Percentiles rank a stretch among this genome's conserved stretches.
Conservation (phyloP, 164 flowering plant genomes). For the Pachysandra terminalis region DNA sequence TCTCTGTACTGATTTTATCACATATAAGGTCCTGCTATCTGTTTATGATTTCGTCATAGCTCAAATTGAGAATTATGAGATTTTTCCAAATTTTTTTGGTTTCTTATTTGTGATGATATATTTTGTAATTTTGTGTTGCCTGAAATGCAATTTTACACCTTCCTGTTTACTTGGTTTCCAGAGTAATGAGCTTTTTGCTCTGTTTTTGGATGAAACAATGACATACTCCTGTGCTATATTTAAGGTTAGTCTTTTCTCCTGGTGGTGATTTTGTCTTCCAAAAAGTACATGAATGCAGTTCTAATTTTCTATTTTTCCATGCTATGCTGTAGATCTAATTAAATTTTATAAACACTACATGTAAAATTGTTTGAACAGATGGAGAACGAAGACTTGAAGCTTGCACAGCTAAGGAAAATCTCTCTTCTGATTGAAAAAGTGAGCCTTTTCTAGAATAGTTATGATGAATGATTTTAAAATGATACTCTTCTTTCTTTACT, state of each 20-base stretch:
- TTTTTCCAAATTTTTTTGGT: background rate
- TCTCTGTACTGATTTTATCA: too few species aligned
- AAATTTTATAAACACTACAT: background rate
- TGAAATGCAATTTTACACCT: background rate
- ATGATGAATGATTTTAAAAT: background rate
- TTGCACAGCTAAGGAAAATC: conserved; percentile 79
- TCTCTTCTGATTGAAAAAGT: conserved; percentile 80
- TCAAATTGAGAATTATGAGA: background rate
- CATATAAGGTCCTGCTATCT: too few species aligned
- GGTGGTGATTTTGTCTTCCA: background rate
- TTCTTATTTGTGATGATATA: background rate
- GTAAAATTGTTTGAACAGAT: conserved; percentile 27
- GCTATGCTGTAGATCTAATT: background rate
- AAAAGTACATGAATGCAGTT: background rate
- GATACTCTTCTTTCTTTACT: background rate
- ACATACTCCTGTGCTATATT: conserved; percentile 86
- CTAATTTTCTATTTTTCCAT: background rate
- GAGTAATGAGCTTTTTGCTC: conserved; percentile 87
- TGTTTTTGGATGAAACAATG: conserved; percentile 96
- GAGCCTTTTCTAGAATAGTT: background rate
- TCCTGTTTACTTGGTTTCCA: conserved; percentile 18
- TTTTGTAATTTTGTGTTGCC: background rate
- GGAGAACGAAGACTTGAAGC: conserved; percentile 68
- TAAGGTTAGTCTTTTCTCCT: conserved; percentile 45
- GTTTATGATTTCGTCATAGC: too few species aligned